Evolutionary conservation across 306 rosid species (phyloP).

Genomic region (Fragaria vesca): DNA sequence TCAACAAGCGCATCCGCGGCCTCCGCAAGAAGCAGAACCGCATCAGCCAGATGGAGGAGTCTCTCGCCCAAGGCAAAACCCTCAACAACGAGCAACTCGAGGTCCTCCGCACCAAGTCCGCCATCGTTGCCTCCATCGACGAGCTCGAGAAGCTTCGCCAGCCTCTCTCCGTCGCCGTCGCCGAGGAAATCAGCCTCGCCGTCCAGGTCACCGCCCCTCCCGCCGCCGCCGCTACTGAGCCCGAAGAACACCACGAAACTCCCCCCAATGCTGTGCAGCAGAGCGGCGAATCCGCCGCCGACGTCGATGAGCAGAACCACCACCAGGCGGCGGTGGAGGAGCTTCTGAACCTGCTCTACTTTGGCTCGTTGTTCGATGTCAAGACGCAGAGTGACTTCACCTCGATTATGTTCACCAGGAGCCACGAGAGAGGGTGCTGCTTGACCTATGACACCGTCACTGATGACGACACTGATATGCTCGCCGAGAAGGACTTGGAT

Average conservation of each 20-base stretch:
- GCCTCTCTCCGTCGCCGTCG: conserved; percentile 64
- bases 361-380: conserved; percentile 86
- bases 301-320: not conserved
- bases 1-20: conserved; percentile 91
- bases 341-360: conserved; percentile 77
- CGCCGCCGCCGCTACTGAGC: conserved; percentile 14
- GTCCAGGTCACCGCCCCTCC: conserved; percentile 21
- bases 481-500: conserved; percentile 82
- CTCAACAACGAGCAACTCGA: conserved; percentile 86
- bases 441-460: conserved; percentile 92
- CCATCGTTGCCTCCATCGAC: conserved; percentile 53
- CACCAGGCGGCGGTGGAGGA: conserved; percentile 49
- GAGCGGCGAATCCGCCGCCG: conserved; percentile 14
- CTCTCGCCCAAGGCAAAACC: conserved; percentile 61
- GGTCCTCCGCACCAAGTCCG: conserved; percentile 77
- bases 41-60: conserved; percentile 67
- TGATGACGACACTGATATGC: conserved; percentile 95
- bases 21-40: conserved; percentile 82
- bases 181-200: conserved; percentile 63
- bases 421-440: conserved; percentile 90
- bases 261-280: not conserved
- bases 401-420: conserved; percentile 77
- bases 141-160: conserved; percentile 93
- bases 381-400: conserved; percentile 84
- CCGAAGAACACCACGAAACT: not conserved